Percentiles rank a stretch among this genome's conserved stretches.
Conservation (phyloP, 192 early-diverging fungal genomes). For the Bifiguratus adelaidae region DNA sequence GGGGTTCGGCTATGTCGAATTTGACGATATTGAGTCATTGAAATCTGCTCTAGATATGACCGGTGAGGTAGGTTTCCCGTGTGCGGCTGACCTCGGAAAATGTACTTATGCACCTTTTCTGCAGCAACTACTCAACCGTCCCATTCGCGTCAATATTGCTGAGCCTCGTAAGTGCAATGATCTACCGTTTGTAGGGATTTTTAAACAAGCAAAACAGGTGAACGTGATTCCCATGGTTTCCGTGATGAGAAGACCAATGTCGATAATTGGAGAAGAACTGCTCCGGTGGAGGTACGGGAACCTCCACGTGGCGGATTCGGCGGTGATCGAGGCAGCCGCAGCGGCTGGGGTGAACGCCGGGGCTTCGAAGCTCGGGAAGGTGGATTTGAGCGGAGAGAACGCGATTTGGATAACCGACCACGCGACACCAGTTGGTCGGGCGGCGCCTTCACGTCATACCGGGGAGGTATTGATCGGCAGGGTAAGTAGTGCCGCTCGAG, state of each 20-base stretch:
- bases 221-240: conserved; percentile 34
- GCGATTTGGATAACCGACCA: conserved; percentile 20
- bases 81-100: neutral
- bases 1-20: conserved; percentile 96
- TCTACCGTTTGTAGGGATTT: no score
- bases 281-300: conserved; percentile 25
- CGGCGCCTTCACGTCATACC: conserved; percentile 13
- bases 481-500: neutral
- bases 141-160: conserved; percentile 79
- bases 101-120: neutral
- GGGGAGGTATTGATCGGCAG: conserved; percentile 9
- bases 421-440: conserved; percentile 32
- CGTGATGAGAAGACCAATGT: conserved; percentile 47
- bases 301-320: conserved; percentile 27
- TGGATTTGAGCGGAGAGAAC: conserved; percentile 24
- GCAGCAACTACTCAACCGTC: conserved; percentile 40
- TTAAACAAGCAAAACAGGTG: conserved; percentile 13
- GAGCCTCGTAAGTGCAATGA: conserved; percentile 59
- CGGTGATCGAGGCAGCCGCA: conserved; percentile 13
- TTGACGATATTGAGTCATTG: conserved; percentile 74
- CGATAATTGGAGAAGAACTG: conserved; percentile 40
- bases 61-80: conserved; percentile 28
- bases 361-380: conserved; percentile 25
- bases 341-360: conserved; percentile 11
- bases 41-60: conserved; percentile 61